Conservation (phyloP, 2,329 filamentous ascomycete species). For the Diaporthe amygdali region DNA sequence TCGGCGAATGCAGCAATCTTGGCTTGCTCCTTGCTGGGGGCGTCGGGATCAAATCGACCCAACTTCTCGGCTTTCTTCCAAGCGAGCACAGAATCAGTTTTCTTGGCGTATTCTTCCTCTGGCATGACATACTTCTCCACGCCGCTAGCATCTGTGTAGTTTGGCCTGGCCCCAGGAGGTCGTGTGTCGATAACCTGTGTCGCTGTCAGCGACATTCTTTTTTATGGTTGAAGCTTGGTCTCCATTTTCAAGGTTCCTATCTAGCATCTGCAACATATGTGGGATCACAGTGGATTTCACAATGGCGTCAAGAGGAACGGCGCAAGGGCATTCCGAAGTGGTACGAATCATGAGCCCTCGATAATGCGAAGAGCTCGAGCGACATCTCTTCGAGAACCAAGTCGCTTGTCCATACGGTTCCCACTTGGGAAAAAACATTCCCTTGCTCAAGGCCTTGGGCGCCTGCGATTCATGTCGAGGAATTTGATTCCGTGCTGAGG, state of each 20-base stretch:
- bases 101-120: slow-evolving; percentile 82
- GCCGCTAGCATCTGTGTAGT: slow-evolving; percentile 80
- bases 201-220: slow-evolving; percentile 29
- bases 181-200: slow-evolving; percentile 79
- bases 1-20: slow-evolving; percentile 71
- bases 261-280: too few species aligned
- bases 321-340: background rate
- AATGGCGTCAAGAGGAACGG: background rate
- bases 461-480: background rate
- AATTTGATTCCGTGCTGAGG: background rate
- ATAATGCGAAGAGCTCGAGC: background rate
- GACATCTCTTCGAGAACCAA: background rate
- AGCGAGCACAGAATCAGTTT: slow-evolving; percentile 85
- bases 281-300: background rate
- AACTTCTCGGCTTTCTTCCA: slow-evolving; percentile 97
- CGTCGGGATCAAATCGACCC: slow-evolving; percentile 92
- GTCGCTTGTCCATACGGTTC: background rate
- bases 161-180: slow-evolving; percentile 74
- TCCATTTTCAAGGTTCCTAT: background rate
- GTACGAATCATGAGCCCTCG: background rate
- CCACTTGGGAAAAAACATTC: background rate
- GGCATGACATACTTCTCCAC: slow-evolving; percentile 93
- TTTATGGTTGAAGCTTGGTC: background rate
- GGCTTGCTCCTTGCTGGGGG: slow-evolving; percentile 74
- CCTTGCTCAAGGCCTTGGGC: background rate